Conservation (phyloP, 345 rosid species). For the Luvunga scandens region DNA sequence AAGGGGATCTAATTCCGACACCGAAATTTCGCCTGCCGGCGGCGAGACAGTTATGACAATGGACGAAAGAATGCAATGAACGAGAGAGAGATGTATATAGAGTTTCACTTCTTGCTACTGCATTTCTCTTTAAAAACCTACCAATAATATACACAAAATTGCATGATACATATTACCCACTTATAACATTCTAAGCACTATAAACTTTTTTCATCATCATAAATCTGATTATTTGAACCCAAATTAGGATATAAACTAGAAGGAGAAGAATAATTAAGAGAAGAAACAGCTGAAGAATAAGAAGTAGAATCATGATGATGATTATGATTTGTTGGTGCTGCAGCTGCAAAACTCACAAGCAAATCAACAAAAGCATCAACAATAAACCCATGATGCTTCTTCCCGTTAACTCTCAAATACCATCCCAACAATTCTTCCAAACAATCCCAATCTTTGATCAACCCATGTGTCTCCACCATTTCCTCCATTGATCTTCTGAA, state of each 20-base stretch:
- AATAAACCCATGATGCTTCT: constrained; percentile 65
- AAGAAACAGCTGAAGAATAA: constrained; percentile 47
- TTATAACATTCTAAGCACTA: constrained; percentile 4
- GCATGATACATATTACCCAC: background rate
- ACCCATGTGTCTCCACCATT: constrained; percentile 67
- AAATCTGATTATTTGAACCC: constrained; percentile 18
- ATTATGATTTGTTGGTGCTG: background rate
- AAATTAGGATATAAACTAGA: constrained; percentile 19
- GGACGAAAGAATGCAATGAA: background rate
- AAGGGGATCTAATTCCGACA: no score
- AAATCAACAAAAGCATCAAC: constrained; percentile 79
- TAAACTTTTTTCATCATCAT: constrained; percentile 16
- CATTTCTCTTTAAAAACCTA: background rate
- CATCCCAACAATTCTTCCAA: constrained; percentile 74
- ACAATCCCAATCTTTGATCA: constrained; percentile 63
- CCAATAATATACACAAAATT: constrained; percentile 22
- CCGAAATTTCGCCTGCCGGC: no score
- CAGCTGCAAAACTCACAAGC: constrained; percentile 37
- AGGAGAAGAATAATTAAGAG: constrained; percentile 27
- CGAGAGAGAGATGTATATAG: background rate
- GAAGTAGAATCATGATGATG: constrained; percentile 21
- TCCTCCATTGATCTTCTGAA: constrained; percentile 90
- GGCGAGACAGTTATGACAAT: background rate
- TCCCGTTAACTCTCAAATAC: constrained; percentile 76
- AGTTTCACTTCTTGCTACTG: no score